A percentile compares a stretch with the other conserved stretches of the same genome.
Conservation (phyloP, 2,329 filamentous ascomycete genomes). For the Zymoseptoria tritici region DNA sequence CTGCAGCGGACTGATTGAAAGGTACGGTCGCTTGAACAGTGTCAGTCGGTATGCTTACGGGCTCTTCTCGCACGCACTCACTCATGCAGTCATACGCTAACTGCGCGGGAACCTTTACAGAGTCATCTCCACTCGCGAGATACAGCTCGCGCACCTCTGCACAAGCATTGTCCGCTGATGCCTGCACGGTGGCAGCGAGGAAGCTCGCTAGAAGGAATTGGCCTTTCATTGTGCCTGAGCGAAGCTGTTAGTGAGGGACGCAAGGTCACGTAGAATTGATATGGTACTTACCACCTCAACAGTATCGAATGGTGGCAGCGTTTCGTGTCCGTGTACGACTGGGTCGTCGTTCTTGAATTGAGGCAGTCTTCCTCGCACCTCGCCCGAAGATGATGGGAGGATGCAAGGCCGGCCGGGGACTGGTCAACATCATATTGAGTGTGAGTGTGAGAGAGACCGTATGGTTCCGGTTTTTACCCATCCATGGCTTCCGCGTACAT, state of each 20-base stretch:
- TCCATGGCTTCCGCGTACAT: not conserved
- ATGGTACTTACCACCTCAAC: not conserved
- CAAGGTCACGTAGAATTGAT: too few species aligned
- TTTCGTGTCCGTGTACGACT: not conserved
- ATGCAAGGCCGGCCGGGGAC: too few species aligned
- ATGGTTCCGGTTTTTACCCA: not conserved
- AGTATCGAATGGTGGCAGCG: not conserved
- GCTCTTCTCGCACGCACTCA: not conserved
- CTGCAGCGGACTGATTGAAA: slow-evolving; percentile 35
- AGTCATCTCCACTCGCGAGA: slow-evolving; percentile 9
- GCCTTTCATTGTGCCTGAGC: not conserved
- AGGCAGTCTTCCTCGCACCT: too few species aligned
- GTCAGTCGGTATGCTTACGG: not conserved
- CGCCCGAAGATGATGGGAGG: too few species aligned
- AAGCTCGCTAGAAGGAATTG: not conserved
- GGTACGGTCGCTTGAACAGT: slow-evolving; percentile 29
- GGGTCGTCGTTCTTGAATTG: too few species aligned
- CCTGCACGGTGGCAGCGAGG: not conserved
- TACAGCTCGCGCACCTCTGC: slow-evolving; percentile 20
- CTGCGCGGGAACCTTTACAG: slow-evolving; percentile 36
- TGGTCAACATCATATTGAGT: too few species aligned
- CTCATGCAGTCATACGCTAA: slow-evolving; percentile 42
- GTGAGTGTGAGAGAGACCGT: too few species aligned
- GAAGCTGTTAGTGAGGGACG: not conserved
- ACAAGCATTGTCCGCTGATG: slow-evolving; percentile 15